Evolutionary conservation across 106 monocot genomes (phyloP).

Genomic region (Allium cepa): DNA sequence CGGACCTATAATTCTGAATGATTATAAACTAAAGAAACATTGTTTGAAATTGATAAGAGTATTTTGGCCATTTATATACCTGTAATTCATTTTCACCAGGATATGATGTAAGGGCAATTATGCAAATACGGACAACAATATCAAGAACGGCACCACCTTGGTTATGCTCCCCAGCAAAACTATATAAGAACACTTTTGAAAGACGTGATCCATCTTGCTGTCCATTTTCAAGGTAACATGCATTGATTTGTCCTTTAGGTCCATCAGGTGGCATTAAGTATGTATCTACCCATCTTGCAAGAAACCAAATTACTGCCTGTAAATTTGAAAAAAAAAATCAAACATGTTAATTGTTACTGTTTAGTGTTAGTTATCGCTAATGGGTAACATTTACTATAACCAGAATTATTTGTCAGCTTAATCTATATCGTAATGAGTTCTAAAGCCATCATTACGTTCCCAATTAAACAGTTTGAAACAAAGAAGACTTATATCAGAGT

Average conservation of each 20-base stretch:
- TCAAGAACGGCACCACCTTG: conserved; percentile 76
- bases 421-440: too few relatives aligned
- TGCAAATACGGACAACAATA: conserved; percentile 53
- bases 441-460: too few relatives aligned
- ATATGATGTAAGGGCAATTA: conserved; percentile 53
- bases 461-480: too few relatives aligned
- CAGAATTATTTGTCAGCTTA: too few relatives aligned
- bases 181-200: conserved; percentile 48
- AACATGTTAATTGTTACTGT: not conserved
- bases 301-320: conserved; percentile 92
- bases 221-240: conserved; percentile 16
- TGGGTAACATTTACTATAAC: too few relatives aligned
- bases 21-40: not conserved
- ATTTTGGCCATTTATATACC: conserved; percentile 27
- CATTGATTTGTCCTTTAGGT: conserved; percentile 21
- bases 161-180: conserved; percentile 72
- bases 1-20: not conserved
- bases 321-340: not conserved
- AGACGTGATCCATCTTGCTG: conserved; percentile 11
- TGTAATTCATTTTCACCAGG: conserved; percentile 80
- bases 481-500: too few relatives aligned
- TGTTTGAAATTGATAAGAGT: not conserved
- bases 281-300: conserved; percentile 92
- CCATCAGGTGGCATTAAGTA: conserved; percentile 70
- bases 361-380: too few relatives aligned